phyloP scores from a whole-genome alignment of 1,139 yeast species.

The Diutina catenulata region DNA sequence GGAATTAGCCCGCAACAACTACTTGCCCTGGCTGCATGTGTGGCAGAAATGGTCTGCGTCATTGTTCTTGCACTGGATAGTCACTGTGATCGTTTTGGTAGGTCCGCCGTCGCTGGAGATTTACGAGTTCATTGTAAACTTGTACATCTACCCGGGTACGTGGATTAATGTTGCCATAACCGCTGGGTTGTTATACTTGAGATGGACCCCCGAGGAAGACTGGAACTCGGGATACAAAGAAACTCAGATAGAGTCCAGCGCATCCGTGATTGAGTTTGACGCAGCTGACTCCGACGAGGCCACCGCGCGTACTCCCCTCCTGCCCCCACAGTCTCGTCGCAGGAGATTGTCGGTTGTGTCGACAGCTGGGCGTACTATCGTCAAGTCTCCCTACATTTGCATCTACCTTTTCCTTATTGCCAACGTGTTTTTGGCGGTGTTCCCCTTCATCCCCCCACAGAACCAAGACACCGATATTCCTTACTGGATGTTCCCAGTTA shows the following conservation, averaged over 20 bases:
- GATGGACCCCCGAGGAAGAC: slow-evolving; percentile 17
- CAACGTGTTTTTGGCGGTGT: slow-evolving; percentile 40
- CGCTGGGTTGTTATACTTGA: slow-evolving; percentile 29
- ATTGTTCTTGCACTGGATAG: slow-evolving; percentile 33
- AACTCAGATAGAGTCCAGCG: slow-evolving; percentile 2
- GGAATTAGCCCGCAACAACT: slow-evolving; percentile 62
- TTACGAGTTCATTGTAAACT: slow-evolving; percentile 36
- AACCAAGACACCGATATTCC: slow-evolving; percentile 22
- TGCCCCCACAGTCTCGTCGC: not conserved
- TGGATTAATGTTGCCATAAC: slow-evolving; percentile 36
- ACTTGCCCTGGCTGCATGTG: slow-evolving; percentile 52
- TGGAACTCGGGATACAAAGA: slow-evolving; percentile 20
- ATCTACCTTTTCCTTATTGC: slow-evolving; percentile 31
- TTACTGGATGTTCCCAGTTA: slow-evolving; percentile 46
- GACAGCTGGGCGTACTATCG: slow-evolving; percentile 8
- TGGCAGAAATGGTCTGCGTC: slow-evolving; percentile 41
- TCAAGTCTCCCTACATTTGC: slow-evolving; percentile 21
- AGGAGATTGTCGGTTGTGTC: slow-evolving; percentile 10
- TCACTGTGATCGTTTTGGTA: slow-evolving; percentile 31
- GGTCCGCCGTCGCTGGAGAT: slow-evolving; percentile 37
- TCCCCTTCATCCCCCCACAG: slow-evolving; percentile 49
- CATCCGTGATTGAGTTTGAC: not conserved
- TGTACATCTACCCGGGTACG: slow-evolving; percentile 41
- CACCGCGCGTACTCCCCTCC: not conserved
- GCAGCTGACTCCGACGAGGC: slow-evolving; percentile 2